A percentile compares a stretch with the other conserved stretches of the same genome.
These are phyloP conservation scores for Mycena indigotica DNA, from an alignment of 768 basidiomycete species.

Conservation along the genomic window DNA sequence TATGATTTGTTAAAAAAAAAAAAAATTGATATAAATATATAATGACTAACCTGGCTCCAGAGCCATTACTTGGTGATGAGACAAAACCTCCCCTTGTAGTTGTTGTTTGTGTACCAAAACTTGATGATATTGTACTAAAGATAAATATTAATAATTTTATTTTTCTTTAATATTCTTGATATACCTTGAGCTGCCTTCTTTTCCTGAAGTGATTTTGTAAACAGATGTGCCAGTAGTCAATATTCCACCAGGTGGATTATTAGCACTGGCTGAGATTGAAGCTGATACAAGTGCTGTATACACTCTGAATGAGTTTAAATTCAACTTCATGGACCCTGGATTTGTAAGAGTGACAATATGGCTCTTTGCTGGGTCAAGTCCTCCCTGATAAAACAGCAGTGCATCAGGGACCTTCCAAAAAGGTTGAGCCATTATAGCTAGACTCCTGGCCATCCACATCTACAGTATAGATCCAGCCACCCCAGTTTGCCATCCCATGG, in stretches of 20 bases:
- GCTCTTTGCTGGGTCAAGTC: slow-evolving; percentile 11
- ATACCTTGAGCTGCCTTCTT: too few species aligned
- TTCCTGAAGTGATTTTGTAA: too few species aligned
- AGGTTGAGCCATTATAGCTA: slow-evolving; percentile 12
- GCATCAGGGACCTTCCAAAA: slow-evolving; percentile 17
- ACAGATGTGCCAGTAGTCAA: too few species aligned
- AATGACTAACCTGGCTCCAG: not conserved
- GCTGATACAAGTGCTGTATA: too few species aligned
- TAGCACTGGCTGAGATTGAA: too few species aligned
- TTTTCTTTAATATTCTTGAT: too few species aligned
- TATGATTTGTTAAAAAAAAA: too few species aligned
- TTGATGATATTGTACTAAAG: too few species aligned
- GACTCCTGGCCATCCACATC: not conserved
- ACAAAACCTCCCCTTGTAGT: not conserved
- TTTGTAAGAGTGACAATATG: slow-evolving; percentile 11
- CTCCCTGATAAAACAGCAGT: too few species aligned
- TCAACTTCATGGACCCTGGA: slow-evolving; percentile 1
- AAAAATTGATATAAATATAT: not conserved
- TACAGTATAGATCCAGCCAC: slow-evolving; percentile 11
- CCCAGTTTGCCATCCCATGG: slow-evolving; percentile 12
- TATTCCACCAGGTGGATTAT: too few species aligned
- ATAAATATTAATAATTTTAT: too few species aligned
- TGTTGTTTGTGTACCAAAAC: too few species aligned
- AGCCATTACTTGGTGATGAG: not conserved
- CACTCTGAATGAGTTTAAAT: slow-evolving; percentile 11